Base-by-base conservation (phyloP, 306 rosid species). In the Pueraria montana region DNA sequence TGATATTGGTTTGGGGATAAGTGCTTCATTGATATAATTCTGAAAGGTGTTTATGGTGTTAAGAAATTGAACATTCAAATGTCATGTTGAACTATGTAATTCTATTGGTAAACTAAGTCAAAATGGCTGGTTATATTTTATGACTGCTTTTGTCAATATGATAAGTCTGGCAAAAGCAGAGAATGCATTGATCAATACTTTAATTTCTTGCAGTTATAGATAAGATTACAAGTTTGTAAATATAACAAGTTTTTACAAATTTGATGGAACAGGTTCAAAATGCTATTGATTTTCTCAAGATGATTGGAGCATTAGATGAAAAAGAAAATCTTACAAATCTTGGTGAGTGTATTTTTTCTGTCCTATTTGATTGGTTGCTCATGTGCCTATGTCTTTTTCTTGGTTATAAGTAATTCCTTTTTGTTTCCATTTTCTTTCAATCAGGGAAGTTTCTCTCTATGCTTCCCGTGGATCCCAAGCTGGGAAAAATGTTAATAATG, bases 401-500 rank as follows among this genome's bases (percentile, higher is more conserved):
- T 55, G 68, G 45, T 85, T 76, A 21, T 59, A 16, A 61, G 18
- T 42, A 56, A 68, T 79, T 72, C 48, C 65, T 85, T 71, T 61
- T 69, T 52, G 45, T 73, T 48, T 61, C 69, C 73, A 40, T 80
- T 78, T 77, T 59, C 67, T 55, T 79, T 64, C 68, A 53, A 68
- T 42, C 94, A 94, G 98, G 99, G 78, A 96, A 87, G 40, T 92
- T 92, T 89, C 93, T 96, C 84, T 89, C 99, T 2, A 88, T 93
- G 72, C 97, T 96, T 86, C 99, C 99, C 12, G 98, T 96, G 46
- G 99, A 96, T 72, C 99, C 99, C 76, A 96, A 96, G 86, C 91
- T 93, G 50, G 99, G 99, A 46, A 96, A 96, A 92, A 93, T 96
- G 99, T 87, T 96, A 84, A 76, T 93, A 36, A 93, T 96, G 99